Evolutionary conservation across 495 filamentous ascomycete genomes (phyloP), one percentile per base, ranked within the genome.

Genomic region (Hyaloscypha bicolor): DNA sequence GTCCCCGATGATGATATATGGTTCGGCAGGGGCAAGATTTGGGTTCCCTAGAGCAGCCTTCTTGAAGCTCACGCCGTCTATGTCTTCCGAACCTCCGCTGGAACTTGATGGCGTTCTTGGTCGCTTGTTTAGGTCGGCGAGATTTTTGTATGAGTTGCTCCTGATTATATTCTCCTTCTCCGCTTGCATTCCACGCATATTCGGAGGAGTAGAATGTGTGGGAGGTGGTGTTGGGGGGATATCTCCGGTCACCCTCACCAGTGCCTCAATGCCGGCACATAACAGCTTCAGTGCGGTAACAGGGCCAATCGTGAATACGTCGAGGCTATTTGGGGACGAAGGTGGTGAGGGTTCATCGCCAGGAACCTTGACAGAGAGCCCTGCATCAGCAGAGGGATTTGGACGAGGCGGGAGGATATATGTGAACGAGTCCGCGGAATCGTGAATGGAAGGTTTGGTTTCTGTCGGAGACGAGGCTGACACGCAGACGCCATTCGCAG

Each of bases 201-300:
- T 85, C 31, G 91, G 89, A 29, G 88, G 85, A 12, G 77, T 82
- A 6, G 86, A 84, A 32, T 80, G 84, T 30, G 79, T 82, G 14
- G 87, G 79, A 19, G 90, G 90, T 30, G 89, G 90, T 4, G 91
- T 94, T 33, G 90, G 87, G 14, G 91, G 88, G 32, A 91, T 78
- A 73, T 94, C 88, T 57, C 90, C 91, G 48, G 88, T 91, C 55
- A 88, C 76, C 45, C 81, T 81, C 19, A 91, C 89, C 57, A 99
- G 82, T 16, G 85, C 82, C 69, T 96, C 90, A 64, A 97, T 79
- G 32, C 89, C 87, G 30, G 84, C 79, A 55, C 87, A 87, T 5
- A 99, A 84, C 61, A 97, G 79, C 68, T 90, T 91, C 69, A 99
- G 80, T n/a, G 94, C 94, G 0, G 86, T 86, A 32, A 87, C 82